A percentile compares a stretch with the other conserved stretches of the same genome.
Evolutionary conservation across 805 yeast species (phyloP).

Genomic region (Candida manassasensis): DNA sequence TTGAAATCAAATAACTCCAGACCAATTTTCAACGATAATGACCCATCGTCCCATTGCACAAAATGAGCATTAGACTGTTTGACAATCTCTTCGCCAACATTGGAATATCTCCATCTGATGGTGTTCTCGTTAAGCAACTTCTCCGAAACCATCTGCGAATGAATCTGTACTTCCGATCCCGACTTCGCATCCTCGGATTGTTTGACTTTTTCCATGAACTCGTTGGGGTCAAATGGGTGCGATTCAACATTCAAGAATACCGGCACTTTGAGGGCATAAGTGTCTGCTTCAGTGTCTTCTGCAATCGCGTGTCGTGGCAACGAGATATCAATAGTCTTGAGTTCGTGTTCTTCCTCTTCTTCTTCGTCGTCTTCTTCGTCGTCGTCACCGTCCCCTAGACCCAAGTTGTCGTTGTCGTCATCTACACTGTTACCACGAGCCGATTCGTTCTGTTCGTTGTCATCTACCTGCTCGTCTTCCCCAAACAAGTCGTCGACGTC

Average conservation of each 20-base stretch:
- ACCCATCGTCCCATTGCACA: constrained; percentile 93
- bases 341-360: constrained; percentile 27
- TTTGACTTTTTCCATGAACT: constrained; percentile 51
- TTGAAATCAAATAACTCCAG: constrained; percentile 79
- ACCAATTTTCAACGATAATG: constrained; percentile 80
- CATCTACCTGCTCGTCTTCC: constrained; percentile 14
- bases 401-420: constrained; percentile 11
- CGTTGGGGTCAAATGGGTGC: constrained; percentile 73
- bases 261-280: constrained; percentile 63
- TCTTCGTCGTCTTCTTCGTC: constrained; percentile 30
- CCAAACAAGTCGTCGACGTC: constrained; percentile 37
- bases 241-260: constrained; percentile 80
- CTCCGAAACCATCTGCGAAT: constrained; percentile 49
- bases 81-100: constrained; percentile 67
- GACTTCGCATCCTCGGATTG: constrained; percentile 28
- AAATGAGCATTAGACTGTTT: constrained; percentile 88
- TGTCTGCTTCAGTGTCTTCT: constrained; percentile 30
- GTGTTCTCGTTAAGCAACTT: constrained; percentile 76
- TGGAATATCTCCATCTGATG: constrained; percentile 89
- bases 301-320: constrained; percentile 49
- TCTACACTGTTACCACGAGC: constrained; percentile 8
- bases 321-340: constrained; percentile 33
- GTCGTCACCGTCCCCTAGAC: constrained; percentile 12
- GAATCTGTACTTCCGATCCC: constrained; percentile 39
- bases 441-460: constrained; percentile 21